Conservation (phyloP, 2,329 filamentous ascomycete species). For the Fusarium sp. region DNA sequence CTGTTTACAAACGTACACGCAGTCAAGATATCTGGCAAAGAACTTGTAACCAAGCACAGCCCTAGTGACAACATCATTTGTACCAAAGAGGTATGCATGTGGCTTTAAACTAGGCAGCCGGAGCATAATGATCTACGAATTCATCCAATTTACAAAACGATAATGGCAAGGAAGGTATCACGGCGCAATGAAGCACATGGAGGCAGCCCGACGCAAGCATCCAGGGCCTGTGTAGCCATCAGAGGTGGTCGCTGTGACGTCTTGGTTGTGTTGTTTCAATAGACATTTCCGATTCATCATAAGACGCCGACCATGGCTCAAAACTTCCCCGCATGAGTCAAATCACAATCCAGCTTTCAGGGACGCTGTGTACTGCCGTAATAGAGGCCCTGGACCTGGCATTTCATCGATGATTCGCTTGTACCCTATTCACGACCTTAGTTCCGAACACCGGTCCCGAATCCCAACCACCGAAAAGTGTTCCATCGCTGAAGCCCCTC, state of each 20-base stretch:
- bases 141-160: not conserved
- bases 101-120: not conserved
- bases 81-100: too few relatives aligned
- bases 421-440: conserved; percentile 43
- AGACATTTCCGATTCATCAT: conserved; percentile 48
- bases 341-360: conserved; percentile 46
- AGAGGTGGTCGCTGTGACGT: conserved; percentile 24
- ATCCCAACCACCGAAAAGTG: conserved; percentile 40
- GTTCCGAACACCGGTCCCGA: conserved; percentile 35
- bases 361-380: conserved; percentile 45
- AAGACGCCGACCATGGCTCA: conserved; percentile 47
- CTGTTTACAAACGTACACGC: not conserved
- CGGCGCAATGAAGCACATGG: conserved; percentile 10
- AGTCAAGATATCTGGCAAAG: not conserved
- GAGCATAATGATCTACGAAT: not conserved
- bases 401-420: conserved; percentile 48
- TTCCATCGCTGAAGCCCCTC: conserved; percentile 44
- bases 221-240: conserved; percentile 8
- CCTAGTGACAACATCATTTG: not conserved
- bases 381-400: conserved; percentile 46
- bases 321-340: conserved; percentile 46
- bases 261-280: conserved; percentile 42
- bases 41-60: not conserved
- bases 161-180: conserved; percentile 11
- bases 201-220: conserved; percentile 12